Evolutionary conservation across 306 rosid species (phyloP), one percentile per base, ranked within the genome.

Genomic region (Dalbergia oliveri): DNA sequence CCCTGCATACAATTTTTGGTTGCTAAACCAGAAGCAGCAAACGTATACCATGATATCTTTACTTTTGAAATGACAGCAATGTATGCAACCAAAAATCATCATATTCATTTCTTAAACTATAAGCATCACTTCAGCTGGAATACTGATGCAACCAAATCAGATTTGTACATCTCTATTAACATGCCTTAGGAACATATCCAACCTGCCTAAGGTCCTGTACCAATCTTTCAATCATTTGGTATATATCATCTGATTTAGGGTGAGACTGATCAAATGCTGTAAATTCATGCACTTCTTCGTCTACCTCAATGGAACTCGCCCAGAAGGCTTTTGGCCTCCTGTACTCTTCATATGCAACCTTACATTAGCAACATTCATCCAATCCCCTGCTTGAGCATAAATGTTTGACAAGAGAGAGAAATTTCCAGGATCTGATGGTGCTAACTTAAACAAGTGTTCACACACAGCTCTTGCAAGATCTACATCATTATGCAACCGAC

Each of bases 351-450:
- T 87, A 77, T 54, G 87, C 84, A 78, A 47, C 87, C 97, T 85
- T 64, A 86, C 72, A 64, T 79, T 86, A 18, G 94, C 92, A 44
- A 91, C 92, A 64, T 83, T 81, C 39, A 81, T 68, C 97, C 97
- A 94, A 57, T 93, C 94, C 58, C 92, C 90, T 39, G 95, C 94
- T 62, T 90, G 91, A 64, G 97, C 95, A 78, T 87, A 94, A 69
- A 94, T 94, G 84, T 94, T 93, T 66, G 97, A 91, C 84, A 93
- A 18, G 81, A 94, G 86, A 9, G 95, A 87, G 45, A 86, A 85
- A 62, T 87, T 91, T 73, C 96, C 94, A 3, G 90, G 84, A 81
- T 93, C 91, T 4, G 90, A 85, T 26, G 89, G 92, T 18, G 81
- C 92, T 79, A 89, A 69, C 72, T 82, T 70, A 67, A 87, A 86